Conservation (phyloP, 306 rosid species). For the Sophora flavescens region DNA sequence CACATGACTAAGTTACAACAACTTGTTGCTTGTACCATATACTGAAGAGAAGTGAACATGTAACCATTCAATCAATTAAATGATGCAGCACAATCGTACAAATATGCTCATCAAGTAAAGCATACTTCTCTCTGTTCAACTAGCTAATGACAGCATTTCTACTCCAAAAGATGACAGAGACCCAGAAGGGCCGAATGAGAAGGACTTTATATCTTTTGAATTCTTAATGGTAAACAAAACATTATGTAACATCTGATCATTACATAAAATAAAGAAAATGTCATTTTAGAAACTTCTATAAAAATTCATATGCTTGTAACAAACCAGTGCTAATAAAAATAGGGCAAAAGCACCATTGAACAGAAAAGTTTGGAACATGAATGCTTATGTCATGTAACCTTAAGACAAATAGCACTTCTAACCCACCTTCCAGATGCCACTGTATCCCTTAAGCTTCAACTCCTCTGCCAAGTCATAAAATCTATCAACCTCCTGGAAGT, state of each 20-base stretch:
- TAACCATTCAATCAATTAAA: constrained; percentile 24
- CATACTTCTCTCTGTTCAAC: constrained; percentile 22
- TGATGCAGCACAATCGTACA: constrained; percentile 3
- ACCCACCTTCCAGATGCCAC: constrained; percentile 90
- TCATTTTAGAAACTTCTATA: neutral
- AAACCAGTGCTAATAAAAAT: constrained; percentile 16
- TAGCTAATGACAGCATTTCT: constrained; percentile 31
- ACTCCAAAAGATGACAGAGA: constrained; percentile 34
- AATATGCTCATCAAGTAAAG: constrained; percentile 29
- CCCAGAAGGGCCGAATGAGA: constrained; percentile 8
- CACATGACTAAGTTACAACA: constrained; percentile 34
- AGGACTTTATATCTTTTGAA: neutral
- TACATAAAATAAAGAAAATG: constrained; percentile 9
- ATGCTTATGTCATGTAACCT: constrained; percentile 38
- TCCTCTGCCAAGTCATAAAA: constrained; percentile 78
- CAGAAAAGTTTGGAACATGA: constrained; percentile 10
- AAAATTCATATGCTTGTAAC: constrained; percentile 30
- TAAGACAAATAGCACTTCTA: constrained; percentile 36
- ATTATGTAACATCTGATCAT: constrained; percentile 19
- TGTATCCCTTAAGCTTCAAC: constrained; percentile 73
- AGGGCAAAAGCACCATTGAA: constrained; percentile 30
- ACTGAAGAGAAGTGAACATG: constrained; percentile 32
- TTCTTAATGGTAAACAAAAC: constrained; percentile 1
- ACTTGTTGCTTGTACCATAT: constrained; percentile 1
- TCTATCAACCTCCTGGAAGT: constrained; percentile 91